Base-by-base conservation (phyloP, 2,329 filamentous ascomycete genomes). In the Herpotrichia juniperi region DNA sequence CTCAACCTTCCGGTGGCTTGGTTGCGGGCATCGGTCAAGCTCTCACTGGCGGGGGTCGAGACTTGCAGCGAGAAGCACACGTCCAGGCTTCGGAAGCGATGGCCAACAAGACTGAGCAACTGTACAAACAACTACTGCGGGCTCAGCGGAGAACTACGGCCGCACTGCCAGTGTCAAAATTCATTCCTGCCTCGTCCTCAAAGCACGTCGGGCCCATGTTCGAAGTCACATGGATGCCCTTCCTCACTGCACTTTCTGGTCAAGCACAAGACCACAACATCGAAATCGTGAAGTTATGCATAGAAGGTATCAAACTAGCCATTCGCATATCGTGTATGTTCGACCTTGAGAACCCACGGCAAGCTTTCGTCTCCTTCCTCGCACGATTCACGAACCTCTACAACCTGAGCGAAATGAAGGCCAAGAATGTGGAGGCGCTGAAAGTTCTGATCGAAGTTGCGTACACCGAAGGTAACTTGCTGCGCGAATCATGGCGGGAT, bases 141-240 rank as follows among this genome's bases (percentile, higher is more conserved):
- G 93, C 91, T 45, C 94, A 99, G 73, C 87, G 90, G 44, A 88
- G 87, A 65, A 94, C 90, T 53, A 86, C 90, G 1, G 78, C 89
- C 35, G 88, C 89, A 71, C 83, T 70, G 77, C 86, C 78, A n/a
- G 75, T 74, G 64, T 87, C 81, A 76, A 87, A 79, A 51, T 99
- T 94, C 74, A 96, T 99, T 48, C 90, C 91, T 1, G 94, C 94
- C 3, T 94, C 91, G 1, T 97, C 93, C 0, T 93, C 91, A 71
- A 93, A 91, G 64, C 94, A 99, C 72, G 90, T 97, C 44, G 94
- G 94, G 0, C 92, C 94, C 0, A 99, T 99, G 94, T 97, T 99
- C 68, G 93, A 96, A 65, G 92, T 96, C 21, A 96, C 92, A 0
- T 99, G 94, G 94, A 99, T 97, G 93, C 96, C 93, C 9, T 96